phyloP scores from a whole-genome alignment of 176 grass and related monocot genomes.

The Carex kokanica region DNA sequence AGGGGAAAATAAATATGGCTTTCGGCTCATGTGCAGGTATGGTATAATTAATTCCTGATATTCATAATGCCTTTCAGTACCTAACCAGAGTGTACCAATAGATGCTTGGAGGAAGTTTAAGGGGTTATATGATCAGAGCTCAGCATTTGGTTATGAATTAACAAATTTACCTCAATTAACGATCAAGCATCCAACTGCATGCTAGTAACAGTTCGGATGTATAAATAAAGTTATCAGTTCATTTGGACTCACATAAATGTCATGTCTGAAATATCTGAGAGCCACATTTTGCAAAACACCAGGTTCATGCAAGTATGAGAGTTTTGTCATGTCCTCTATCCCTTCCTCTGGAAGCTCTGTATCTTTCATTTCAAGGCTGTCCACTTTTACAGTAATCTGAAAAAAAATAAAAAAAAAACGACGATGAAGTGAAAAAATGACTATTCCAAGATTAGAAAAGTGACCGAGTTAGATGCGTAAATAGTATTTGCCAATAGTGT shows the following conservation, averaged over 20 bases:
- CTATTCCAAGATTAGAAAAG: neutral
- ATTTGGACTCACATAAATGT: constrained; percentile 78
- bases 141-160: neutral
- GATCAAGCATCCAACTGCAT: neutral
- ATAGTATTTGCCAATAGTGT: neutral
- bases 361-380: constrained; percentile 68
- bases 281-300: constrained; percentile 88
- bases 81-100: neutral
- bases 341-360: constrained; percentile 73
- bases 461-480: neutral
- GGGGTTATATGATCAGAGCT: neutral
- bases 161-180: neutral
- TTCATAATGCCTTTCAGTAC: neutral
- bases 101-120: neutral
- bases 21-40: neutral
- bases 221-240: neutral
- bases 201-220: neutral
- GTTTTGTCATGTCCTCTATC: constrained; percentile 94
- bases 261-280: constrained; percentile 75
- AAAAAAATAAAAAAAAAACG: neutral
- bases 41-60: neutral
- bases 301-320: constrained; percentile 96
- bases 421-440: neutral
- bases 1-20: neutral
- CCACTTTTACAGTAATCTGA: constrained; percentile 41